Evolutionary conservation across 2,329 filamentous ascomycete species (phyloP).

Genomic region (Cladophialophora bantiana): DNA sequence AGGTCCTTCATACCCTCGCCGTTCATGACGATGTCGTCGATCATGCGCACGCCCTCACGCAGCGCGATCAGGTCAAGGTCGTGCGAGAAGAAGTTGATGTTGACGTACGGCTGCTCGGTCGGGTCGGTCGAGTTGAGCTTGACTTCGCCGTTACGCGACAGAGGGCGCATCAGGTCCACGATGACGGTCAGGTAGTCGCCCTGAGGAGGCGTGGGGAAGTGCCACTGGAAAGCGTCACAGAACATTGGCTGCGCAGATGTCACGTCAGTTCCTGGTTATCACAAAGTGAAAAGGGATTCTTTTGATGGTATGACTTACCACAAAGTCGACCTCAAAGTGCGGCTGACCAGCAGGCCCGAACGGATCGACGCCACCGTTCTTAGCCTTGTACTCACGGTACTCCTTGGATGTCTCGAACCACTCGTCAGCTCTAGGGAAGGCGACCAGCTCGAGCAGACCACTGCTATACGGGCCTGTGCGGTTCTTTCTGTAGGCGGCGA

Average conservation of each 20-base stretch:
- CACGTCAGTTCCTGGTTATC: not conserved
- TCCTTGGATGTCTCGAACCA: conserved; percentile 56
- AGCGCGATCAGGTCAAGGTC: conserved; percentile 64
- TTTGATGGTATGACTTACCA: conserved; percentile 42
- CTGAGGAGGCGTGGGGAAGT: conserved; percentile 51
- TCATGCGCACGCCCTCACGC: conserved; percentile 64
- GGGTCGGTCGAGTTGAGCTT: conserved; percentile 51
- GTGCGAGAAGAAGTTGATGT: conserved; percentile 55
- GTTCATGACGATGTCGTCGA: conserved; percentile 63
- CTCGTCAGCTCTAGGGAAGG: conserved; percentile 65
- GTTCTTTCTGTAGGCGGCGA: conserved; percentile 49
- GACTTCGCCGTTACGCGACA: conserved; percentile 54
- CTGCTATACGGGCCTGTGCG: conserved; percentile 51
- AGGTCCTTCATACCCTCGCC: conserved; percentile 62
- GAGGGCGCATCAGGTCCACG: conserved; percentile 58
- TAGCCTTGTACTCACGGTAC: conserved; percentile 55
- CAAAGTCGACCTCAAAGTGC: conserved; percentile 69
- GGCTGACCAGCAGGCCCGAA: conserved; percentile 65
- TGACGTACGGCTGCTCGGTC: conserved; percentile 51
- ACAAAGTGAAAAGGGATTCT: not conserved
- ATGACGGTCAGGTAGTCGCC: conserved; percentile 66
- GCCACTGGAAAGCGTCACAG: conserved; percentile 59
- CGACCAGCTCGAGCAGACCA: conserved; percentile 60
- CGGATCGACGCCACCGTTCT: conserved; percentile 56
- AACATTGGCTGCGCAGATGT: conserved; percentile 57